A percentile compares a stretch with the other conserved stretches of the same genome.
Evolutionary conservation across 31 red algal genomes (phyloP).

Genomic region (Odonthalia washingtoniensis): DNA sequence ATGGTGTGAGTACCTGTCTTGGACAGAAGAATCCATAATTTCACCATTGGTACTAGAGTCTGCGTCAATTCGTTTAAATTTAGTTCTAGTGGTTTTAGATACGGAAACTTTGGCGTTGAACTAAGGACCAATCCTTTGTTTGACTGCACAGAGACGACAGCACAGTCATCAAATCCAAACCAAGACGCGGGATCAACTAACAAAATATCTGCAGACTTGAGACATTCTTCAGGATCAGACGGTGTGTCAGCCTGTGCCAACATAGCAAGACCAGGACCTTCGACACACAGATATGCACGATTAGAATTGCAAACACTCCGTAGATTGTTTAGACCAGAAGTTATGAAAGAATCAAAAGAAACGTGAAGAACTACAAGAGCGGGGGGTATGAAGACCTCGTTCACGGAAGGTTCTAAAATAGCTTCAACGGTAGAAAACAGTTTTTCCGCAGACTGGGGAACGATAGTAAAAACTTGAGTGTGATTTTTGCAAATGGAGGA

Average conservation of each 20-base stretch:
- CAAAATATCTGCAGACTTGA: slow-evolving; percentile 33
- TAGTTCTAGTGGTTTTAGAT: neutral
- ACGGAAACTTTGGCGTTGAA: neutral
- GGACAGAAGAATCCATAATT: slow-evolving; percentile 58
- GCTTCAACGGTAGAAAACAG: slow-evolving; percentile 15
- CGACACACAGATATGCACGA: slow-evolving; percentile 38
- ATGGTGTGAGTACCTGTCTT: slow-evolving; percentile 40
- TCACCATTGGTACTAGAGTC: neutral
- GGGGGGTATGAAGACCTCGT: neutral
- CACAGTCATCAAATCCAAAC: slow-evolving; percentile 67
- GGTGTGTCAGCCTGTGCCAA: slow-evolving; percentile 48
- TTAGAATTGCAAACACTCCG: slow-evolving; percentile 38
- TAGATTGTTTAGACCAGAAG: slow-evolving; percentile 29
- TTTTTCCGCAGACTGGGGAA: slow-evolving; percentile 4
- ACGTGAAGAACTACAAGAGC: slow-evolving; percentile 35
- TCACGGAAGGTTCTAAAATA: slow-evolving; percentile 22
- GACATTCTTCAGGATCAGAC: slow-evolving; percentile 54
- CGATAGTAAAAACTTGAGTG: slow-evolving; percentile 38
- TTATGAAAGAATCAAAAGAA: slow-evolving; percentile 54
- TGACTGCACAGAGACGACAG: slow-evolving; percentile 28
- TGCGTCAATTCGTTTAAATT: neutral
- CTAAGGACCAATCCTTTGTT: neutral
- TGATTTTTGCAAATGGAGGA: neutral
- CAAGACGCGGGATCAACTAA: slow-evolving; percentile 53
- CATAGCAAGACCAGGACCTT: slow-evolving; percentile 58